Evolutionary conservation across 805 yeast species (phyloP).

Genomic region (Saccharomycopsis olivae): DNA sequence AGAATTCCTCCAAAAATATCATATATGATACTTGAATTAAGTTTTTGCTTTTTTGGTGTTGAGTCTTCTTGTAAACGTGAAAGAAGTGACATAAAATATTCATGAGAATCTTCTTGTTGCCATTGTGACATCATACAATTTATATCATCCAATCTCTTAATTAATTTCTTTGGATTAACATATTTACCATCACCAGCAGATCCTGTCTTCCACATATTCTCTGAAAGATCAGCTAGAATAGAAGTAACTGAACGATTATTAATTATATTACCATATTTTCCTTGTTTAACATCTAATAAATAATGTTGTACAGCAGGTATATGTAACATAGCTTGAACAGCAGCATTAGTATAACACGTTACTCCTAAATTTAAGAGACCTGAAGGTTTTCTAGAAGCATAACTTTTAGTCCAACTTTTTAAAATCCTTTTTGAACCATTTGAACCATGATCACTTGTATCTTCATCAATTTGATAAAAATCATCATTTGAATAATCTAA

Average conservation of each 20-base stretch:
- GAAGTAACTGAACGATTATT: slow-evolving; percentile 51
- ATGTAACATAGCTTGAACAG: slow-evolving; percentile 83
- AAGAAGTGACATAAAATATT: slow-evolving; percentile 87
- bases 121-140: slow-evolving; percentile 95
- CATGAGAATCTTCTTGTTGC: slow-evolving; percentile 98
- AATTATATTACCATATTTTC: slow-evolving; percentile 35
- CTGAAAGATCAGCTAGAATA: slow-evolving; percentile 56
- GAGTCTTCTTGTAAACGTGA: slow-evolving; percentile 85
- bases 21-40: slow-evolving; percentile 72
- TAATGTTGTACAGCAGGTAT: slow-evolving; percentile 87
- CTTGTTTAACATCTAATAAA: slow-evolving; percentile 50
- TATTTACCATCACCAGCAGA: slow-evolving; percentile 27
- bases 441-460: slow-evolving; percentile 51
- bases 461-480: slow-evolving; percentile 52
- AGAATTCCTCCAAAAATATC: slow-evolving; percentile 91
- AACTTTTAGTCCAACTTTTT: slow-evolving; percentile 61
- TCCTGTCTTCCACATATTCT: slow-evolving; percentile 47
- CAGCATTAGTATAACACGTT: slow-evolving; percentile 93
- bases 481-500: slow-evolving; percentile 22
- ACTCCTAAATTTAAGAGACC: slow-evolving; percentile 90
- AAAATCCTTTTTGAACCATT: slow-evolving; percentile 44
- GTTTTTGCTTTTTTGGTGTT: slow-evolving; percentile 80
- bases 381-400: slow-evolving; percentile 35
- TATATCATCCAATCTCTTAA: slow-evolving; percentile 65
- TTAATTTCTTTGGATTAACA: slow-evolving; percentile 67